Evolutionary conservation across 1,284 basidiomycete genomes (phyloP).

Genomic region (Cryptococcus sp.): DNA sequence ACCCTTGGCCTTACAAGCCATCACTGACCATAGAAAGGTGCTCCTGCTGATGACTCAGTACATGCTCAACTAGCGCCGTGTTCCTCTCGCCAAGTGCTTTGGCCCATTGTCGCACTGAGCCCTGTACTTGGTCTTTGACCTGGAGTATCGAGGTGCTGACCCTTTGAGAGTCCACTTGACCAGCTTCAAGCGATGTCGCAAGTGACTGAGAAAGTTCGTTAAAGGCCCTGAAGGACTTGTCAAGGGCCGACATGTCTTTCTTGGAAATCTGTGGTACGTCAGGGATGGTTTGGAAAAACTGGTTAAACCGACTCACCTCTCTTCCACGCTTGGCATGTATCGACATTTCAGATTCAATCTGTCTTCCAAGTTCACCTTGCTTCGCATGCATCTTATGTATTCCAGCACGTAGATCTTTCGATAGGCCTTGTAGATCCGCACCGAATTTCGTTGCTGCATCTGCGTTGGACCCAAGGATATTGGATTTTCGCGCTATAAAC

Average conservation of each 20-base stretch:
- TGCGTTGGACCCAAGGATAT: constrained; percentile 51
- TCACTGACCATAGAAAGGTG: constrained; percentile 41
- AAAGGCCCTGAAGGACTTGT: constrained; percentile 56
- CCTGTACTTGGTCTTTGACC: constrained; percentile 34
- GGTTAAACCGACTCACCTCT: constrained; percentile 21
- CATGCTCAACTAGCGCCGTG: constrained; percentile 33
- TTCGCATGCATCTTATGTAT: constrained; percentile 54
- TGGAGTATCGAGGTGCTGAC: constrained; percentile 21
- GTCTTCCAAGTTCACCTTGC: constrained; percentile 42
- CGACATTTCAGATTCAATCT: constrained; percentile 58
- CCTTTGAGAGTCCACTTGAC: constrained; percentile 55
- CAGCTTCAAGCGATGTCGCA: constrained; percentile 55
- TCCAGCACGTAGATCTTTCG: constrained; percentile 61
- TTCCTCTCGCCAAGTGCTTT: constrained; percentile 23
- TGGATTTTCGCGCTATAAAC: neutral
- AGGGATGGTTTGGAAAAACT: constrained; percentile 1
- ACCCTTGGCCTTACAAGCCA: neutral
- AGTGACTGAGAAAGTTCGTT: constrained; percentile 60
- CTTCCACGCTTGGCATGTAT: constrained; percentile 58
- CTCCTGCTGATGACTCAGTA: constrained; percentile 40
- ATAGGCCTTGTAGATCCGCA: constrained; percentile 55
- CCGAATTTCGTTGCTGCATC: constrained; percentile 62
- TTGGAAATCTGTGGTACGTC: constrained; percentile 20
- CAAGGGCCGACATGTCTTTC: constrained; percentile 24
- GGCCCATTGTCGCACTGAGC: constrained; percentile 39